phyloP scores from a whole-genome alignment of 352 stramenopile species.

The Phytophthora parvispora region DNA sequence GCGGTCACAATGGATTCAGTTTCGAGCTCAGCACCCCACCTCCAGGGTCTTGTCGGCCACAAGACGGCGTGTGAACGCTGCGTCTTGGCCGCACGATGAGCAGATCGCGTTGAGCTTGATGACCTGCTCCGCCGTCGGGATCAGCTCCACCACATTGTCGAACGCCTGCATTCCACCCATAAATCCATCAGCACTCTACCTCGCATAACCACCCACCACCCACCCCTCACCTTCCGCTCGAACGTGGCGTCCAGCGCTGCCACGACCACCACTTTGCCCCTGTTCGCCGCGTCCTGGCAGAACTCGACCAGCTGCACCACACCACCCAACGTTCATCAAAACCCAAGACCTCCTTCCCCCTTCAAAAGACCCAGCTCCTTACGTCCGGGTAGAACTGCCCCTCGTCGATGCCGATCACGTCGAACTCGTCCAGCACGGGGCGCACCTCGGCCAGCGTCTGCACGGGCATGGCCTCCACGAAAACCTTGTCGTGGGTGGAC shows the following conservation, averaged over 20 bases:
- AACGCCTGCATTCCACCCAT: conserved; percentile 57
- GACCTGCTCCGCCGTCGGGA: conserved; percentile 80
- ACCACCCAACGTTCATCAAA: background rate
- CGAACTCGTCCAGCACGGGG: conserved; percentile 65
- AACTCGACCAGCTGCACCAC: conserved; percentile 73
- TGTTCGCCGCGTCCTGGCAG: conserved; percentile 72
- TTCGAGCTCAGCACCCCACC: conserved; percentile 33
- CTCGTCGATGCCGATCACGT: conserved; percentile 91
- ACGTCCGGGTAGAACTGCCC: conserved; percentile 90
- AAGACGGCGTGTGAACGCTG: conserved; percentile 84
- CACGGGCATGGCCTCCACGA: conserved; percentile 74
- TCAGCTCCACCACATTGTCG: conserved; percentile 74
- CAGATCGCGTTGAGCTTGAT: conserved; percentile 90
- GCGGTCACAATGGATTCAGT: background rate
- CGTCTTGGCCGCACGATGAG: conserved; percentile 79
- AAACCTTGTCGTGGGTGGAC: conserved; percentile 83
- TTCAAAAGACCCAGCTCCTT: background rate
- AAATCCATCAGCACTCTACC: background rate
- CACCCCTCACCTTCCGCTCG: conserved; percentile 63
- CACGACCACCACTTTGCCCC: conserved; percentile 86
- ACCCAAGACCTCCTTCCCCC: background rate
- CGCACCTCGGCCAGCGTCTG: conserved; percentile 66
- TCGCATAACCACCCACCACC: background rate
- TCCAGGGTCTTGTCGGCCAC: conserved; percentile 77
- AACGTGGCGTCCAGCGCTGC: conserved; percentile 82